Evolutionary conservation across 768 basidiomycete species (phyloP), one percentile per base, ranked within the genome.

Genomic region (Mycena indigotica): DNA sequence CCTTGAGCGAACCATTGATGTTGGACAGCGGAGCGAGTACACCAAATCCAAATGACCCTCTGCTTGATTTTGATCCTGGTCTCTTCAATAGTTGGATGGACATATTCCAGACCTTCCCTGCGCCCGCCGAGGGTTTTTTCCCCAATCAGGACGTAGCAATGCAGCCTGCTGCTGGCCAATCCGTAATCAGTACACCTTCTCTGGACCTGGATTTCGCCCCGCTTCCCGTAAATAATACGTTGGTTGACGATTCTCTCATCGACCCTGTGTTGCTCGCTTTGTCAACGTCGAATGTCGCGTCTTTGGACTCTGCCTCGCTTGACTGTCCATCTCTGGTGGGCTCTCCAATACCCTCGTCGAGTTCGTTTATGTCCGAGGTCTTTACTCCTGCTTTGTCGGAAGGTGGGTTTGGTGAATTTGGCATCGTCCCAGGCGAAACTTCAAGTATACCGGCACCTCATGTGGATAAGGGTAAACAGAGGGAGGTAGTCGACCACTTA

Each of bases 11-110:
- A 4, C 55, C 61, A 39, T 32, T 39, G 19, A 53, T 53, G 6
- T 35, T 56, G n/a, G 39, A 28, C 21, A 40, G 49, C 48, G 28
- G 48, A 25, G 12, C 21, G 29, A 21, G 32, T 39, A 30, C 51
- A 19, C 40, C 32, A 12, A 51, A 40, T 50, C 25, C 44, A 29
- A 55, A 44, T 21, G 50, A 38, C 48, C 45, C 61, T 15, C 63
- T 70, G 38, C n/a, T n/a, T n/a, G n/a, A n/a, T n/a, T n/a, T n/a
- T n/a, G 81, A 83, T 61, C 72, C 74, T 50, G 61, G 71, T 21
- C 65, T 76, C 12, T 75, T 81, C 58, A 78, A 84, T 58, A 79
- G 73, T 32, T 84, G 81, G 81, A 72, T 84, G 69, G 76, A 73
- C 50, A 75, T 80, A 48, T 70, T 84, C n/a, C 74, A 81, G 40